Percentiles rank a stretch among this genome's conserved stretches.
Conservation (phyloP, 1,139 yeast genomes). For the Yamadazyma sp. region DNA sequence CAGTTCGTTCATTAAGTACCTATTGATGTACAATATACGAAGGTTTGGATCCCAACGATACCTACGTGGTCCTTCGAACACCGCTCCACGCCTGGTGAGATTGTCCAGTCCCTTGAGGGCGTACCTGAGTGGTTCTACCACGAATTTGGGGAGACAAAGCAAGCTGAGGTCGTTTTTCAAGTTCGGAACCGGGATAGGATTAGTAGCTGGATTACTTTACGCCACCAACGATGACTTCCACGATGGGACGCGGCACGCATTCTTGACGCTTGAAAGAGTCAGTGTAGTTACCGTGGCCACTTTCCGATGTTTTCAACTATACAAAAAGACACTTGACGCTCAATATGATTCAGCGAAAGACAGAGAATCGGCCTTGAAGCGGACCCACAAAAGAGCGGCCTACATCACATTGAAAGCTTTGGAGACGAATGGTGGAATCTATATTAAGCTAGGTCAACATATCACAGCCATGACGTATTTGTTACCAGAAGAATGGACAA, state of each 20-base stretch:
- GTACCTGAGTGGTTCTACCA: neutral
- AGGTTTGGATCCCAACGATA: neutral
- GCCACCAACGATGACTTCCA: constrained; percentile 31
- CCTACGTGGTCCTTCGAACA: too few relatives aligned
- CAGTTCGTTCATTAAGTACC: too few relatives aligned
- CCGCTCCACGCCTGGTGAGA: neutral
- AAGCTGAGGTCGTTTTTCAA: constrained; percentile 20
- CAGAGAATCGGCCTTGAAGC: constrained; percentile 52
- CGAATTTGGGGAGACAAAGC: neutral
- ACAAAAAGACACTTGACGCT: constrained; percentile 54
- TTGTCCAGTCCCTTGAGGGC: neutral
- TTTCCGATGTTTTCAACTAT: constrained; percentile 59
- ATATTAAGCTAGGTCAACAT: constrained; percentile 94
- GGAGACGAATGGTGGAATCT: constrained; percentile 86
- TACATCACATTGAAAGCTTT: constrained; percentile 74
- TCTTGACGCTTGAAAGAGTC: constrained; percentile 53
- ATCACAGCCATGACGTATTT: constrained; percentile 88
- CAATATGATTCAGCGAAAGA: constrained; percentile 50
- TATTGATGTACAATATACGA: neutral
- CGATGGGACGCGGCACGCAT: constrained; percentile 26
- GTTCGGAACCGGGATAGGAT: constrained; percentile 31
- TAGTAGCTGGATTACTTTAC: constrained; percentile 30
- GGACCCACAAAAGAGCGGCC: constrained; percentile 73
- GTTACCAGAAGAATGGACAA: constrained; percentile 92
- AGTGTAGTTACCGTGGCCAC: constrained; percentile 68